Evolutionary conservation across 768 basidiomycete species (phyloP), one percentile per base, ranked within the genome.

Genomic region (Leccinum fibrillosum): DNA sequence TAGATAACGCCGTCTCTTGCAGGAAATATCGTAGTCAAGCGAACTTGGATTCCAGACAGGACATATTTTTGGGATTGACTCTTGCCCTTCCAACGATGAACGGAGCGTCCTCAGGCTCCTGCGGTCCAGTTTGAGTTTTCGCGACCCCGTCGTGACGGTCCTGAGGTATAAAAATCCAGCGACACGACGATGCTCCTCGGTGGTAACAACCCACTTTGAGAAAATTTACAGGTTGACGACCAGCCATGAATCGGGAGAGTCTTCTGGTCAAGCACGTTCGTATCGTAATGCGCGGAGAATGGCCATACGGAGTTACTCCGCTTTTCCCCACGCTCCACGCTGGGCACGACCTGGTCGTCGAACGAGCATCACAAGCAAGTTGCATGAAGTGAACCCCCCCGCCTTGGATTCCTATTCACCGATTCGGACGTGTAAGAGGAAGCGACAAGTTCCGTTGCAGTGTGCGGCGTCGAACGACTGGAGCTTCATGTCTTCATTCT

Each of bases 401-500:
- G 82, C 81, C 60, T 83, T 83, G 30, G 83, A 82, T 62, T 85
- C 84, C 60, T 84, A 83, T 69, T 85, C 86, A 17, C 75, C 74
- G 26, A 85, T 72, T 4, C 78, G 76, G 11, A 79, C 65, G 0
- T 81, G 80, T 42, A 85, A 71, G 48, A 85, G 75, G 62, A 82
- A 80, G 6, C 76, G 75, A 54, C 80, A 82, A 1, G 72, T 50
- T 11, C 57, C 56, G 9, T 51, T 50, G 53, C 73, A 74, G 61
- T 68, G 57, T 17, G 60, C 56, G 10, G 52, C 23, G 32, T 74
- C 69, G 47, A 71, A 57, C 13, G 57, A 39, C 11, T 58, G 56
- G 2, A 30, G 32, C 0, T 53, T 19, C 19, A 5, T 21, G 47
- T 49, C 21, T 3, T 54, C 56, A 5, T 44, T 35, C 32, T 30